Evolutionary conservation across 371 early-diverging fungal genomes (phyloP), one percentile per base, ranked within the genome.

Genomic region (Mycotypha africana): DNA sequence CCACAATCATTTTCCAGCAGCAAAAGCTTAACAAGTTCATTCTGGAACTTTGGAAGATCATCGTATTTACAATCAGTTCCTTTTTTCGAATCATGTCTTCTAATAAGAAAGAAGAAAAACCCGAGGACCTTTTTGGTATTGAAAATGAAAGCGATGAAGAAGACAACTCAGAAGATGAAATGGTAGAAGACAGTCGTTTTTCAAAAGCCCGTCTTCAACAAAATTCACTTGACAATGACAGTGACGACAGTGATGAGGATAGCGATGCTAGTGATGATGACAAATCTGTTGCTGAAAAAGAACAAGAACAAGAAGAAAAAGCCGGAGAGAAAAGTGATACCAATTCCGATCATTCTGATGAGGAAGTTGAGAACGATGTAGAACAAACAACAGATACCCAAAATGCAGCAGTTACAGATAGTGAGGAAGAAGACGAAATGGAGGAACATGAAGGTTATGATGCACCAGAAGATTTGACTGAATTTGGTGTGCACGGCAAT

Each of bases 71-170:
- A n/a, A n/a, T n/a, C n/a, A n/a, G n/a, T n/a, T n/a, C n/a, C n/a
- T n/a, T n/a, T n/a, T n/a, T 25, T 35, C 31, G n/a, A n/a, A 47
- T 35, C 14, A n/a, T n/a, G n/a, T n/a, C n/a, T n/a, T n/a, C n/a
- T n/a, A n/a, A n/a, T n/a, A n/a, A n/a, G n/a, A n/a, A n/a, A n/a
- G n/a, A n/a, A 22, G 49, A 54, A 40, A 38, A 47, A 34, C 56
- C 58, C 38, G 43, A 64, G 37, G 63, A 65, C 49, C 45, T 70
- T 35, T 63, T 70, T 40, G 66, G 66, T 23, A 44, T 70, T 6
- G 42, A 58, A 33, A 56, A 51, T 35, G 64, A 68, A 10, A 56
- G 50, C 16, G 58, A 58, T 15, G 60, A 56, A 8, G 55, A 50
- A 4, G 26, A 50, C 20, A 19, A 43, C 1, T 39, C 34, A 2